Conservation (phyloP, 257 asterid genomes). For the Rubia yunnanensis region DNA sequence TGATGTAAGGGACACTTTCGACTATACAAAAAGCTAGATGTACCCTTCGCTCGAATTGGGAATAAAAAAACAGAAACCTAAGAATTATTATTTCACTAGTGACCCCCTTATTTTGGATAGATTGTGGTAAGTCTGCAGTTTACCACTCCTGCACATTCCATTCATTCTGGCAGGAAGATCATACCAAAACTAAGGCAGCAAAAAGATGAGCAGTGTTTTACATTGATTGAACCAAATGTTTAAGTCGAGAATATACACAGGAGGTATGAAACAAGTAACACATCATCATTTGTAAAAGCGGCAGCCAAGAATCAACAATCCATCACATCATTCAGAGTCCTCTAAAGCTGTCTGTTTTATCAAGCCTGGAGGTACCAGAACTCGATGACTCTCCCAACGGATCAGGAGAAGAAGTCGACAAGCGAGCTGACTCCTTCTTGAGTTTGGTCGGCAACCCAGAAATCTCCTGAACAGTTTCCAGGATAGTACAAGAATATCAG, state of each 20-base stretch:
- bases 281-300: not conserved
- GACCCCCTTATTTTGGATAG: not conserved
- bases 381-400: slow-evolving; percentile 73
- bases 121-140: not conserved
- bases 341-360: slow-evolving; percentile 51
- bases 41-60: no score
- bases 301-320: not conserved
- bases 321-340: slow-evolving; percentile 24
- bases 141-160: not conserved
- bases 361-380: slow-evolving; percentile 69
- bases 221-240: not conserved
- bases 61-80: no score
- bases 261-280: not conserved
- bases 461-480: slow-evolving; percentile 45
- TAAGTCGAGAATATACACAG: not conserved
- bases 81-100: no score
- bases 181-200: not conserved
- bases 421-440: slow-evolving; percentile 50
- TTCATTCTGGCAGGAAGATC: not conserved
- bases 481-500: not conserved
- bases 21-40: no score
- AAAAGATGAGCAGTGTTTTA: not conserved
- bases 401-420: slow-evolving; percentile 44
- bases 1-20: no score
- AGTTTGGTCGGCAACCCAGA: slow-evolving; percentile 72